Percentiles rank a stretch among this genome's conserved stretches.
phyloP scores from a whole-genome alignment of 2,329 filamentous ascomycete genomes.

The Mollisia scopiformis region DNA sequence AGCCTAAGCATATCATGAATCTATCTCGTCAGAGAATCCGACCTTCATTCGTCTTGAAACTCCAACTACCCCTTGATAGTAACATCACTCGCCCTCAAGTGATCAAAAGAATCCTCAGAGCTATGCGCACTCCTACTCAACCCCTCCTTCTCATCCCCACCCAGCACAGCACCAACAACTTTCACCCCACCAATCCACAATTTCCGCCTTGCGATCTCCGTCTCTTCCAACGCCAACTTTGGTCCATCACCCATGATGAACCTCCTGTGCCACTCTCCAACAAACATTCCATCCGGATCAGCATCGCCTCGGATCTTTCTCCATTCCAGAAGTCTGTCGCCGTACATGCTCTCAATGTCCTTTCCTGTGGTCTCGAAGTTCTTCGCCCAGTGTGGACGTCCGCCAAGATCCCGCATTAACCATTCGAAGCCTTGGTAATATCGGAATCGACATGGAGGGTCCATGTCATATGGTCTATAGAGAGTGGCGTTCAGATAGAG shows the following conservation, averaged over 20 bases:
- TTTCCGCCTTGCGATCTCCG: constrained; percentile 28
- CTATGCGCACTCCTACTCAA: constrained; percentile 19
- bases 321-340: constrained; percentile 67
- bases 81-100: constrained; percentile 29
- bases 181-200: constrained; percentile 30
- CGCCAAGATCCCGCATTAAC: constrained; percentile 84
- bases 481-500: constrained; percentile 90
- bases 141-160: constrained; percentile 11
- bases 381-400: constrained; percentile 89
- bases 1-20: no score
- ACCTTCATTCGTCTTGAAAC: no score
- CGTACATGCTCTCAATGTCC: constrained; percentile 71
- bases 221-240: constrained; percentile 33
- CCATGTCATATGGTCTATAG: constrained; percentile 78
- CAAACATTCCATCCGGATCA: constrained; percentile 84
- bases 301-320: constrained; percentile 67
- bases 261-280: constrained; percentile 86
- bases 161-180: constrained; percentile 22
- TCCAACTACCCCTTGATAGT: constrained; percentile 40
- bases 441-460: constrained; percentile 74
- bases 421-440: constrained; percentile 93
- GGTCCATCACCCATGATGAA: constrained; percentile 53
- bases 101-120: constrained; percentile 34
- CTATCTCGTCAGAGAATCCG: no score
- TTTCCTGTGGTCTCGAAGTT: constrained; percentile 70